These are phyloP conservation scores for Piper longum DNA, from an alignment of 164 flowering plant genomes.

Conservation along the genomic window DNA sequence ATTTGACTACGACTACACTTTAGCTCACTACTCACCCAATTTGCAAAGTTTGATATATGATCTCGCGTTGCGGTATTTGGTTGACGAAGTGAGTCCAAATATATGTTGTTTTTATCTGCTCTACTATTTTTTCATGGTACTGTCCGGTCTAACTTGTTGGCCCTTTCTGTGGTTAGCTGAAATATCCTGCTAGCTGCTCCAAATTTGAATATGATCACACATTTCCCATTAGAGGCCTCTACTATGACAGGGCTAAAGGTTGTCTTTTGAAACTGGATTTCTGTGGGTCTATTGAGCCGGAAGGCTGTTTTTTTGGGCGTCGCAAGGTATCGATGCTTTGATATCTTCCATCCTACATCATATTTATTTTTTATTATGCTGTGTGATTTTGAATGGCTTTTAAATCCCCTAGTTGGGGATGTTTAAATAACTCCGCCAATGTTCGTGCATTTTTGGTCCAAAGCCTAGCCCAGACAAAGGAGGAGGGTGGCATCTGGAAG, in stretches of 20 bases:
- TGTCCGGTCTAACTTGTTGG: conserved; percentile 3
- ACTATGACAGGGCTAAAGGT: conserved; percentile 77
- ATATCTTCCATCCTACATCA: too few relatives aligned
- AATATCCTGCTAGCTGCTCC: conserved; percentile 68
- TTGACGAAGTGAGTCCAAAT: conserved; percentile 61
- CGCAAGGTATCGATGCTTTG: conserved; percentile 40
- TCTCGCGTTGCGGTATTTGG: conserved; percentile 76
- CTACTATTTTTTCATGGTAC: neutral
- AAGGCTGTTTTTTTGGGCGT: conserved; percentile 83
- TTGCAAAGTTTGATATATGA: conserved; percentile 78
- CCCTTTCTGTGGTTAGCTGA: conserved; percentile 31
- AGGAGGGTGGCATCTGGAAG: too few relatives aligned
- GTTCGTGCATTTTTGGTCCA: too few relatives aligned
- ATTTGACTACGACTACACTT: conserved; percentile 84
- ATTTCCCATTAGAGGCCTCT: conserved; percentile 83
- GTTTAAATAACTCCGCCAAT: too few relatives aligned
- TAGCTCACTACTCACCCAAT: conserved; percentile 81
- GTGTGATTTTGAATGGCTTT: too few relatives aligned
- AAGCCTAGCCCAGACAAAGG: too few relatives aligned
- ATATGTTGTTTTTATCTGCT: neutral
- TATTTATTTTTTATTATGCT: too few relatives aligned
- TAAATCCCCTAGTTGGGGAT: too few relatives aligned
- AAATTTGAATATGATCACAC: conserved; percentile 56
- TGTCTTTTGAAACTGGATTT: conserved; percentile 85
- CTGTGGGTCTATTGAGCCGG: conserved; percentile 88